phyloP scores from a whole-genome alignment of 1,284 basidiomycete genomes.

The Lentinula novae-zelandiae region DNA sequence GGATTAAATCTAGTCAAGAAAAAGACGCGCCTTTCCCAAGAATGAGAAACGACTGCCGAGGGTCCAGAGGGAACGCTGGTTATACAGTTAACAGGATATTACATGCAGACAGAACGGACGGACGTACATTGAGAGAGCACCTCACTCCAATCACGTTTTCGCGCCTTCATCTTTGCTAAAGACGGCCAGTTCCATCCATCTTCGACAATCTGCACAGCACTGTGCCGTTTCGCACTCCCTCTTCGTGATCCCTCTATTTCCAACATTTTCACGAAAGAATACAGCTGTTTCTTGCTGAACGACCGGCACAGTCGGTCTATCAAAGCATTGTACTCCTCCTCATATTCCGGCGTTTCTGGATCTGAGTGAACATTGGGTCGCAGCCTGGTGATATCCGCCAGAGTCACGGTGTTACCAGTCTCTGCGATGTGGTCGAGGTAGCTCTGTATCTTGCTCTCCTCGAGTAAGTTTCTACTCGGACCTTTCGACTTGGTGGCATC shows the following conservation, averaged over 20 bases:
- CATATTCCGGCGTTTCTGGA: conserved; percentile 43
- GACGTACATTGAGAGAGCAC: conserved; percentile 45
- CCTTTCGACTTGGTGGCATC: conserved; percentile 7
- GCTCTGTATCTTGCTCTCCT: conserved; percentile 43
- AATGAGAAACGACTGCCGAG: conserved; percentile 63
- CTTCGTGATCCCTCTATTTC: conserved; percentile 25
- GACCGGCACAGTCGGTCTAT: conserved; percentile 52
- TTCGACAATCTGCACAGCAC: conserved; percentile 58
- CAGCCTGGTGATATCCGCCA: conserved; percentile 54
- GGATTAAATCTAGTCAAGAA: conserved; percentile 5
- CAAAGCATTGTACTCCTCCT: conserved; percentile 46
- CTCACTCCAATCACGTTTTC: conserved; percentile 50
- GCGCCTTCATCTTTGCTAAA: conserved; percentile 46
- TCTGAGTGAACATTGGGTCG: conserved; percentile 37
- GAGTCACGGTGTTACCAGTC: conserved; percentile 39
- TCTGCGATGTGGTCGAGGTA: conserved; percentile 51
- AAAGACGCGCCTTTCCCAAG: conserved; percentile 59
- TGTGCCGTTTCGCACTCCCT: conserved; percentile 38
- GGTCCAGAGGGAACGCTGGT: conserved; percentile 53
- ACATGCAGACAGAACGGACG: neutral
- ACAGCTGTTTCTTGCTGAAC: conserved; percentile 61
- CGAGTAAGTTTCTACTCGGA: conserved; percentile 25
- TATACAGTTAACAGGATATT: neutral
- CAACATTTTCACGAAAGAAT: conserved; percentile 44
- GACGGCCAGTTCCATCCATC: conserved; percentile 66